Evolutionary conservation across 768 basidiomycete genomes (phyloP), one percentile per base, ranked within the genome.

Genomic region (Coprinopsis strossmayeri): DNA sequence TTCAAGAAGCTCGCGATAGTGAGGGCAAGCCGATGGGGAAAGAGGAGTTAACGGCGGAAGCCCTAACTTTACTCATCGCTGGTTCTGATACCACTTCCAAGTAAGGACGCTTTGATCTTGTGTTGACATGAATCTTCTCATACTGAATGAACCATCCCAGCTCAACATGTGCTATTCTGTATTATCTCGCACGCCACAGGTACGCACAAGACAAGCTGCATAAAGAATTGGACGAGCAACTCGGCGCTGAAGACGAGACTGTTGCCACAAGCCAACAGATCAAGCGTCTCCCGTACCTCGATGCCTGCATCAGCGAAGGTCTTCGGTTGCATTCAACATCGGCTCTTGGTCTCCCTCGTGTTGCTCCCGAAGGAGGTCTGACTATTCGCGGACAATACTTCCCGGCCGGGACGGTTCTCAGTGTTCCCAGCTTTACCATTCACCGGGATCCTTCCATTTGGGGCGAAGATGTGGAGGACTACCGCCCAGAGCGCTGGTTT

Each of bases 1-100:
- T 96, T 2, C 86, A 91, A 59, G 68, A 74, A 34, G 89, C 82
- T 4, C 78, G 80, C 54, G 93, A 95, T 59, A 79, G 82, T 40
- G 64, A 74, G n/a, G 93, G 92, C 13, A 79, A 90, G 2, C 80
- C 74, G 1, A 84, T 96, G 85, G 81, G 85, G 0, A 72, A 74
- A 23, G 81, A 80, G 55, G 93, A 95, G 60, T 66, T 96, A 48
- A 95, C 91, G 1, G 91, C 91, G 0, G 93, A 96, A 68, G 85
- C 87, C 38, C 65, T 89, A 17, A 91, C 91, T 0, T 79, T 91
- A 41, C 74, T 93, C 15, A 91, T 93, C 54, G 90, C 90, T 4
- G 91, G 91, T 1, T 87, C 85, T 2, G 92, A 96, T 58, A 96
- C 92, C 1, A 95, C 93, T 0, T 92, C 91, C 39, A 96, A 95